These are phyloP conservation scores for Chaetomium globosum DNA, from an alignment of 2,329 filamentous ascomycete species.

Conservation along the genomic window DNA sequence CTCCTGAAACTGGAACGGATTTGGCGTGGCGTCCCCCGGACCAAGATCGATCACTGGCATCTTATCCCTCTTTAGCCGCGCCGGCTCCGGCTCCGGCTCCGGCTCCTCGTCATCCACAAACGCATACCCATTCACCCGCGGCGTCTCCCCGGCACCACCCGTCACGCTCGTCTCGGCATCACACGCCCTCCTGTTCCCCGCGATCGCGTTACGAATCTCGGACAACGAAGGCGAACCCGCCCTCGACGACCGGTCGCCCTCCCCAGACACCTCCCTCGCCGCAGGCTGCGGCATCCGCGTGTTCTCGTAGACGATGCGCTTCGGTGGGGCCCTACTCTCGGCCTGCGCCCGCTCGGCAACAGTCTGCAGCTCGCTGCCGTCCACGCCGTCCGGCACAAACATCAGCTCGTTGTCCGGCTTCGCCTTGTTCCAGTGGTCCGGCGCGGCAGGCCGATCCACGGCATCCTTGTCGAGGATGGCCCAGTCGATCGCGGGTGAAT, in stretches of 20 bases:
- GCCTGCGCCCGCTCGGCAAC: constrained; percentile 69
- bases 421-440: constrained; percentile 71
- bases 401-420: constrained; percentile 81
- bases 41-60: constrained; percentile 58
- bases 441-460: constrained; percentile 69
- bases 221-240: constrained; percentile 83
- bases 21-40: constrained; percentile 64
- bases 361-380: constrained; percentile 60
- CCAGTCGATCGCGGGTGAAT: constrained; percentile 59
- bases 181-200: constrained; percentile 65
- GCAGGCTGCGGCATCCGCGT: constrained; percentile 68
- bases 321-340: constrained; percentile 73
- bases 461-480: constrained; percentile 69
- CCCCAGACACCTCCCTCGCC: background rate
- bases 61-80: constrained; percentile 26
- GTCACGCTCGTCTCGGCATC: constrained; percentile 63
- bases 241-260: constrained; percentile 44
- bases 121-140: constrained; percentile 87
- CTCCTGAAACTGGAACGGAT: constrained; percentile 78
- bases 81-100: constrained; percentile 51
- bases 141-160: constrained; percentile 69
- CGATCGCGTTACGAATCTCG: constrained; percentile 80
- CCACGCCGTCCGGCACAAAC: constrained; percentile 72
- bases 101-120: constrained; percentile 84
- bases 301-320: constrained; percentile 77